Evolutionary conservation across 768 basidiomycete genomes (phyloP).

Genomic region (Dictyophora rubrovolvata): DNA sequence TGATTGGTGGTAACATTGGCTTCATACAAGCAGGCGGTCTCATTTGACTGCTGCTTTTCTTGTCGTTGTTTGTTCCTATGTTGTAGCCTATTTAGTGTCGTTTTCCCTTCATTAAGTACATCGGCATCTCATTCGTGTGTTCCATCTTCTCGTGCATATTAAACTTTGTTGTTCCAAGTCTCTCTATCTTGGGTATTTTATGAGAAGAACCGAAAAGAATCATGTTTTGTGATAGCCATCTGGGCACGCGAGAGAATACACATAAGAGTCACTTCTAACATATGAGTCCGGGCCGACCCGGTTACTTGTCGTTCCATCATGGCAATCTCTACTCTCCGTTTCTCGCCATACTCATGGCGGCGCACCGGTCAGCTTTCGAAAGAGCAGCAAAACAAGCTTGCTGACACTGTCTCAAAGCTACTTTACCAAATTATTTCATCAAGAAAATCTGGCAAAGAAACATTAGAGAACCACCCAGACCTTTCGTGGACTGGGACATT

Average conservation of each 20-base stretch:
- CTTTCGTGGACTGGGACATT: constrained; percentile 2
- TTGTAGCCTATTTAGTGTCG: background rate
- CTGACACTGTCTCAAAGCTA: background rate
- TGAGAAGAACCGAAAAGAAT: background rate
- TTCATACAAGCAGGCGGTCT: background rate
- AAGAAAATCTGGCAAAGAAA: background rate
- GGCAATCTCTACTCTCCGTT: constrained; percentile 4
- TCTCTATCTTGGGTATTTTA: background rate
- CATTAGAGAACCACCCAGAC: background rate
- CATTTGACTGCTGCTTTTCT: background rate
- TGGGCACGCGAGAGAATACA: too few species aligned
- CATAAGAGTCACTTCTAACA: too few species aligned
- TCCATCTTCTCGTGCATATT: background rate
- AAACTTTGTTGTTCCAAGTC: background rate
- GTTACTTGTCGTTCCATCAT: background rate
- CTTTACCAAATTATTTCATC: background rate
- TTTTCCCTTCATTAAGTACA: background rate
- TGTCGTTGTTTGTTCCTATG: background rate
- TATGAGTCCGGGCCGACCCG: too few species aligned
- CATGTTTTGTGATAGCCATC: too few species aligned
- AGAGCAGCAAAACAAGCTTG: background rate
- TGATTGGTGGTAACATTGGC: background rate
- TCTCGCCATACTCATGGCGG: constrained; percentile 1
- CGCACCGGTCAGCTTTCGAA: background rate
- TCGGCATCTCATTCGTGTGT: background rate